Conservation (phyloP, 768 basidiomycete genomes). For the Terana coerulea region DNA sequence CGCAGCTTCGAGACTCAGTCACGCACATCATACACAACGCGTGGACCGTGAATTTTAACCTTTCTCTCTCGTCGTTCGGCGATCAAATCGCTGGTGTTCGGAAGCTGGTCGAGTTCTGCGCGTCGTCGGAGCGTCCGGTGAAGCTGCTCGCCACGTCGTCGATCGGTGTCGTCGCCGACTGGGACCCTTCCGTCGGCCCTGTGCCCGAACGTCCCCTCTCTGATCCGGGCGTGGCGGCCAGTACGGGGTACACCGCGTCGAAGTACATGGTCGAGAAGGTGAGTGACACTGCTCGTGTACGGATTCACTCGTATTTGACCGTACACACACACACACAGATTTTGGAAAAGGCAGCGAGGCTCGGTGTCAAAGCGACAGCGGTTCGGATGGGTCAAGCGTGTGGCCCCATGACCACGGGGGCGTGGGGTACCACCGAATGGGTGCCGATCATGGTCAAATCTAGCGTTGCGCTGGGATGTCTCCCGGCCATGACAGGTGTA, state of each 20-base stretch:
- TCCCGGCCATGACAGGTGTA: slow-evolving; percentile 10
- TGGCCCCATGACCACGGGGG: slow-evolving; percentile 20
- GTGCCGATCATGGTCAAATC: slow-evolving; percentile 21
- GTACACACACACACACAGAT: slow-evolving; percentile 8
- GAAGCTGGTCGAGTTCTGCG: slow-evolving; percentile 30
- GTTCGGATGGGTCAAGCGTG: slow-evolving; percentile 28
- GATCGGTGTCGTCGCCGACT: slow-evolving; percentile 24
- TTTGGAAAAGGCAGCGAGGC: slow-evolving; percentile 3
- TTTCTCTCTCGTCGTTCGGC: slow-evolving; percentile 29
- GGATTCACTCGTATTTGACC: not conserved
- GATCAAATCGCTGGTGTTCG: slow-evolving; percentile 24
- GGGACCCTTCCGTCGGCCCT: slow-evolving; percentile 4
- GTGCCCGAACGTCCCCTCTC: slow-evolving; percentile 24
- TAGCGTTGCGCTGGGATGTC: slow-evolving; percentile 11
- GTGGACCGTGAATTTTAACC: slow-evolving; percentile 38
- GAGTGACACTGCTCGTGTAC: not conserved
- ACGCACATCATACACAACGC: slow-evolving; percentile 21
- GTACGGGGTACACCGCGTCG: slow-evolving; percentile 35
- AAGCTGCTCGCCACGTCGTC: slow-evolving; percentile 31
- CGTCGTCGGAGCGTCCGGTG: slow-evolving; percentile 21
- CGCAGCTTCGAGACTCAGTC: slow-evolving; percentile 2
- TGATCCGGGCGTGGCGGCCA: slow-evolving; percentile 25
- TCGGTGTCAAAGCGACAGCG: not conserved
- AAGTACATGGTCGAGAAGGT: slow-evolving; percentile 41
- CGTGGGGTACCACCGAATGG: slow-evolving; percentile 29